phyloP scores from a whole-genome alignment of 2,329 filamentous ascomycete genomes.

The Coniochaeta sp. region DNA sequence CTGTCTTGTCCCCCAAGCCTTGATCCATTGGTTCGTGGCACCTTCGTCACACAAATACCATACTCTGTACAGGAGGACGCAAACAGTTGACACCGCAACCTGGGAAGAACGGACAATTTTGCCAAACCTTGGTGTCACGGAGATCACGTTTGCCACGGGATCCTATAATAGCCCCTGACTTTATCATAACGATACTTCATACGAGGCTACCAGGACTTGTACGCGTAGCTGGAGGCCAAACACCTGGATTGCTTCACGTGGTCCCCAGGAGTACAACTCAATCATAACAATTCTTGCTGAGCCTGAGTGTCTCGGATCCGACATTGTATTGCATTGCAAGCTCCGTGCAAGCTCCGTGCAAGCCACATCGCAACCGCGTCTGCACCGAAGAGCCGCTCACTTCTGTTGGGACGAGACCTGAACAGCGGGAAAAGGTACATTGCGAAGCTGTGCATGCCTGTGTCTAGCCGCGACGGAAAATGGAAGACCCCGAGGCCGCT shows the following conservation, averaged over 20 bases:
- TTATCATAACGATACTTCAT: not conserved
- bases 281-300: not conserved
- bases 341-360: too few species aligned
- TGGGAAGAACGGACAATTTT: not conserved
- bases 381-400: too few species aligned
- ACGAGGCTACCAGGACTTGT: not conserved
- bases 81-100: not conserved
- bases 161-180: not conserved
- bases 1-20: not conserved
- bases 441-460: too few species aligned
- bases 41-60: not conserved
- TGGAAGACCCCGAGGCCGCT: constrained; percentile 19
- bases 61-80: not conserved
- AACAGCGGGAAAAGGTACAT: too few species aligned
- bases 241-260: not conserved
- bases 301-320: too few species aligned
- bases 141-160: not conserved
- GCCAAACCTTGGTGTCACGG: not conserved
- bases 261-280: not conserved
- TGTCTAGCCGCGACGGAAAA: constrained; percentile 3
- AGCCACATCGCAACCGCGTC: too few species aligned
- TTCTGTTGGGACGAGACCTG: too few species aligned
- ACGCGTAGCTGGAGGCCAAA: too few species aligned
- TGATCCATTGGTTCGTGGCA: not conserved
- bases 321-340: too few species aligned